Evolutionary conservation across 2,329 filamentous ascomycete species (phyloP).

Genomic region (Furcasterigmium sp.): DNA sequence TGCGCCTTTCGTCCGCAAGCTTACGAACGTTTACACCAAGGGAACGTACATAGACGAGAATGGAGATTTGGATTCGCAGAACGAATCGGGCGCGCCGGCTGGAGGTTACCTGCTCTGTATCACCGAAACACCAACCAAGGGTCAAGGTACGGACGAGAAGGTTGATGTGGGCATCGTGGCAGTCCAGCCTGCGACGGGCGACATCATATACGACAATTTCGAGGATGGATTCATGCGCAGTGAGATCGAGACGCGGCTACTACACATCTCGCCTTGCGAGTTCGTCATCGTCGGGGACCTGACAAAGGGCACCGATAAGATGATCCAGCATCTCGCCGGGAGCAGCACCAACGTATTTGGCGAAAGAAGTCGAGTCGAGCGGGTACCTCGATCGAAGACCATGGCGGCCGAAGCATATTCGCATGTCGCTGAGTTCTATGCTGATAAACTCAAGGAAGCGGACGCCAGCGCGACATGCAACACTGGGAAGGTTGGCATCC

Average conservation of each 20-base stretch:
- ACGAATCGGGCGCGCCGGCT: slow-evolving; percentile 44
- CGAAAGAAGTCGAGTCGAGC: slow-evolving; percentile 81
- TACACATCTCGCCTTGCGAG: slow-evolving; percentile 95
- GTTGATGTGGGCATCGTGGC: slow-evolving; percentile 89
- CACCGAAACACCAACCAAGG: slow-evolving; percentile 76
- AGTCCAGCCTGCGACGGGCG: slow-evolving; percentile 91
- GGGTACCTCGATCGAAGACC: slow-evolving; percentile 69
- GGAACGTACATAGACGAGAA: slow-evolving; percentile 95
- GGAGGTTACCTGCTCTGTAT: slow-evolving; percentile 93
- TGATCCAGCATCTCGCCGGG: slow-evolving; percentile 83
- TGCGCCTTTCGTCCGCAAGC: slow-evolving; percentile 82
- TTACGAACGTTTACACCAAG: slow-evolving; percentile 97
- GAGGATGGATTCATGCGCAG: slow-evolving; percentile 97
- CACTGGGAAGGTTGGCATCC: slow-evolving; percentile 51
- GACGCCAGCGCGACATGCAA: slow-evolving; percentile 6
- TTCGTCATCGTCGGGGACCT: slow-evolving; percentile 89
- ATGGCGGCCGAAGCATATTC: slow-evolving; percentile 81
- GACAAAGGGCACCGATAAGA: slow-evolving; percentile 86
- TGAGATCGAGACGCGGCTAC: slow-evolving; percentile 89
- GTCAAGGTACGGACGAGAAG: slow-evolving; percentile 82
- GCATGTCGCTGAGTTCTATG: slow-evolving; percentile 90
- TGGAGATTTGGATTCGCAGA: slow-evolving; percentile 63
- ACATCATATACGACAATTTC: slow-evolving; percentile 93
- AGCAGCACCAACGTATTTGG: slow-evolving; percentile 90
- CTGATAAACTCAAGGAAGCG: slow-evolving; percentile 68